Evolutionary conservation across 2,329 filamentous ascomycete species (phyloP), one percentile per base, ranked within the genome.

Genomic region (Neoscytalidium dimidiatum): DNA sequence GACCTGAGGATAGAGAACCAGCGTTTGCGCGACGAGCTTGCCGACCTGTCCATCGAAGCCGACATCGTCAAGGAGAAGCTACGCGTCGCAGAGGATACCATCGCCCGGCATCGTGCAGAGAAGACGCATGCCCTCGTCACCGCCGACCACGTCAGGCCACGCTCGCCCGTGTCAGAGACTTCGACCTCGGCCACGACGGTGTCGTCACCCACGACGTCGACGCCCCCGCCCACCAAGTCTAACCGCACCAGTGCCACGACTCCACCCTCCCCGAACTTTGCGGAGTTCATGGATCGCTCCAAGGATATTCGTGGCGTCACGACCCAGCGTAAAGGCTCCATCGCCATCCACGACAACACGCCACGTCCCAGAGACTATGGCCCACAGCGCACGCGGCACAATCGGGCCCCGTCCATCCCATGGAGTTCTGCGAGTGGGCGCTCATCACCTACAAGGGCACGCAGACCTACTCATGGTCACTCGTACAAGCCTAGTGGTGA

Each of bases 11-110:
- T 99, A 71, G 94, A 98, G 72, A 88, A 90, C 9, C 95, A 99
- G 79, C 86, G 94, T 57, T 81, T 98, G 67, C 89, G 92, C 43
- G 94, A 97, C 73, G 95, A 99, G 77, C 83, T 98, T 13, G 91
- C 92, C 5, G 95, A 99, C 75, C 85, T 97, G 70, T 96, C 92
- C 82, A 92, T 99, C 68, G 95, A 99, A 79, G 90, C 91, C 66
- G 95, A 98, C 74, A 95, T 99, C 72, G 86, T 94, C 72, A 90
- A 95, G 73, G 92, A 97, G 83, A 98, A 97, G 84, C 83, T 98
- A 74, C 91, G 91, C 74, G 91, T 94, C 64, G 82, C 86, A 38
- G 84, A 88, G 71, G 78, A 78, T 38, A 80, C 79, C 9, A 79
- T 82, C 29, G 80, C 84, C 66, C 75, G 80, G 28, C 79, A 83